A percentile compares a stretch with the other conserved stretches of the same genome.
Evolutionary conservation across 2,329 filamentous ascomycete genomes (phyloP).

Genomic region (Pyrenophora seminiperda): DNA sequence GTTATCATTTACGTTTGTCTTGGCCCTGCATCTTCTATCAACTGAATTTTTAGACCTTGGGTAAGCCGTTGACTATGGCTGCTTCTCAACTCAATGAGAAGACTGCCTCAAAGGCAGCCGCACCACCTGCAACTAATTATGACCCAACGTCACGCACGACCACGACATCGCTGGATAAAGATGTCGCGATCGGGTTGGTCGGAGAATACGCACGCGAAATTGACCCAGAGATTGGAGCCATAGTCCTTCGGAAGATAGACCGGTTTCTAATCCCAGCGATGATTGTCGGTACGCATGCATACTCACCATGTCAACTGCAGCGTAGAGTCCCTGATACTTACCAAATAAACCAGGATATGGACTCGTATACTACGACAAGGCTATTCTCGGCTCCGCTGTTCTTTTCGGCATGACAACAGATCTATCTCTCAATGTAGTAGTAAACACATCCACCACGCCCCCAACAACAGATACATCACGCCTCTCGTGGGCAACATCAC

Average conservation of each 20-base stretch:
- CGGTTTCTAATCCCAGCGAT: conserved; percentile 70
- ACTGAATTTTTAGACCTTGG: neutral
- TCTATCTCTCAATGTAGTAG: conserved; percentile 63
- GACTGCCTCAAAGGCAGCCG: conserved; percentile 5
- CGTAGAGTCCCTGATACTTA: too few species aligned
- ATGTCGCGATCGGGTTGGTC: conserved; percentile 64
- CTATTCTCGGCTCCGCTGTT: conserved; percentile 73
- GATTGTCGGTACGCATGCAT: conserved; percentile 47
- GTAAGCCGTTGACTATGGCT: conserved; percentile 1
- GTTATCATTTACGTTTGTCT: neutral
- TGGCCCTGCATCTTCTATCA: neutral
- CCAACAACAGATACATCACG: conserved; percentile 67
- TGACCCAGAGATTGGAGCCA: conserved; percentile 60
- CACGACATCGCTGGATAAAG: conserved; percentile 51
- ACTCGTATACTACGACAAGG: conserved; percentile 74
- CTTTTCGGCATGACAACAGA: conserved; percentile 79
- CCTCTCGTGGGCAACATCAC: conserved; percentile 75
- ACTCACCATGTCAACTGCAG: neutral
- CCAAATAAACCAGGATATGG: conserved; percentile 59
- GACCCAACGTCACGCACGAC: conserved; percentile 25
- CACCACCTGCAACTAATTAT: conserved; percentile 13
- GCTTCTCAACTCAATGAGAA: conserved; percentile 18
- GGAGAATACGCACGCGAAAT: conserved; percentile 61
- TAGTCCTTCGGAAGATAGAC: conserved; percentile 70
- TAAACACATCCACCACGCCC: conserved; percentile 57